Conservation (phyloP, 2,329 filamentous ascomycete species). For the Neoascochyta sp. region DNA sequence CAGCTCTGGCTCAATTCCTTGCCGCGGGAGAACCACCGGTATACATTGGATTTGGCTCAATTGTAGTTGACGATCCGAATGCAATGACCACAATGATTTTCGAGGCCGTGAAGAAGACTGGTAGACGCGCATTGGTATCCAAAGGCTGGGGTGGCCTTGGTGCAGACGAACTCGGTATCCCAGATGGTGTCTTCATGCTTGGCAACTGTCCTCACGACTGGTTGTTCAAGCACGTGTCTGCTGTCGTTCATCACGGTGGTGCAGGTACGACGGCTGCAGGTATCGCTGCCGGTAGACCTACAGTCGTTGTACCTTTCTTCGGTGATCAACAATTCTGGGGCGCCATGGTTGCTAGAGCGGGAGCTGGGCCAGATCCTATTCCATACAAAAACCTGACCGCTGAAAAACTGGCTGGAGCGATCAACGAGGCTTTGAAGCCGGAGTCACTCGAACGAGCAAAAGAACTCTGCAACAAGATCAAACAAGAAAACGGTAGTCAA, state of each 20-base stretch:
- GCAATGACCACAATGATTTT: slow-evolving; percentile 42
- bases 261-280: slow-evolving; percentile 85
- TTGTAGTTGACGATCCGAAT: slow-evolving; percentile 43
- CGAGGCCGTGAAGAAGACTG: slow-evolving; percentile 50
- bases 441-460: slow-evolving; percentile 35
- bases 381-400: slow-evolving; percentile 40
- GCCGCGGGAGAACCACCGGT: slow-evolving; percentile 40
- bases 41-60: slow-evolving; percentile 43
- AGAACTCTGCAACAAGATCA: slow-evolving; percentile 38
- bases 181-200: slow-evolving; percentile 75
- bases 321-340: slow-evolving; percentile 44
- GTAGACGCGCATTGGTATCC: slow-evolving; percentile 75
- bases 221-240: slow-evolving; percentile 77
- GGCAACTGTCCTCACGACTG: slow-evolving; percentile 86
- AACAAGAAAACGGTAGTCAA: slow-evolving; percentile 36
- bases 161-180: slow-evolving; percentile 60
- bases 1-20: slow-evolving; percentile 40
- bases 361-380: slow-evolving; percentile 40
- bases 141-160: slow-evolving; percentile 88
- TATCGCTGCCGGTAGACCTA: slow-evolving; percentile 75
- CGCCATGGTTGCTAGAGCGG: slow-evolving; percentile 40
- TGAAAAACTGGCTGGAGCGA: slow-evolving; percentile 38
- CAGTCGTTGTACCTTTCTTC: slow-evolving; percentile 78
- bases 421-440: slow-evolving; percentile 38
- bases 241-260: slow-evolving; percentile 83